Evolutionary conservation across 139 green algal species (phyloP).

Genomic region (Chlamydomonas sp.): DNA sequence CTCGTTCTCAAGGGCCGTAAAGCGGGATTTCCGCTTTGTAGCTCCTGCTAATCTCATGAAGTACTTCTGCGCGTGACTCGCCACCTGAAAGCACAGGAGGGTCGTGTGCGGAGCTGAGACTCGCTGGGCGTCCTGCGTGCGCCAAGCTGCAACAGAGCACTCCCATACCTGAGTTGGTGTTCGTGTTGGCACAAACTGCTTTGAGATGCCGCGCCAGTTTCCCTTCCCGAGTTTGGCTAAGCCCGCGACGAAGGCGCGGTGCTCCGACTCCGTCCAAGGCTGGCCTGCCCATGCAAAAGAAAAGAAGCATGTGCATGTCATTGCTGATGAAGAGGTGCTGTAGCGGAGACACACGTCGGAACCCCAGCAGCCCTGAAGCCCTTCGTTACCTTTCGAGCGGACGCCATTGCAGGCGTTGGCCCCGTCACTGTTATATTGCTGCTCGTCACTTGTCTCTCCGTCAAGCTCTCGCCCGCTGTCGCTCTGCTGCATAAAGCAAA

Average conservation of each 20-base stretch:
- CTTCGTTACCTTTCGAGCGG: background rate
- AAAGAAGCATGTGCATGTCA: too few relatives aligned
- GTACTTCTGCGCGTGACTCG: constrained; percentile 94
- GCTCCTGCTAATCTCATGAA: constrained; percentile 82
- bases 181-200: constrained; percentile 75
- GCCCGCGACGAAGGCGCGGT: constrained; percentile 81
- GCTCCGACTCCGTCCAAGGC: constrained; percentile 89
- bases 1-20: constrained; percentile 62
- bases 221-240: constrained; percentile 81
- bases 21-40: constrained; percentile 80
- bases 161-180: constrained; percentile 75
- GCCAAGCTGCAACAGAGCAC: background rate
- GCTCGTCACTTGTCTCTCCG: constrained; percentile 2
- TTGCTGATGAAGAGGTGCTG: too few relatives aligned
- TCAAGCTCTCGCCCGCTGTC: background rate
- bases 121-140: background rate
- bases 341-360: background rate
- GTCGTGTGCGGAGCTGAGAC: constrained; percentile 7
- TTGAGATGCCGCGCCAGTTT: constrained; percentile 87
- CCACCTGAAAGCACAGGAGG: constrained; percentile 63
- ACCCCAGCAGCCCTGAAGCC: background rate
- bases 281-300: constrained; percentile 58
- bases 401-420: constrained; percentile 13
- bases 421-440: constrained; percentile 20
- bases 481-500: background rate